Conservation (phyloP, 2,329 filamentous ascomycete genomes). For the Pseudogymnoascus sp. region DNA sequence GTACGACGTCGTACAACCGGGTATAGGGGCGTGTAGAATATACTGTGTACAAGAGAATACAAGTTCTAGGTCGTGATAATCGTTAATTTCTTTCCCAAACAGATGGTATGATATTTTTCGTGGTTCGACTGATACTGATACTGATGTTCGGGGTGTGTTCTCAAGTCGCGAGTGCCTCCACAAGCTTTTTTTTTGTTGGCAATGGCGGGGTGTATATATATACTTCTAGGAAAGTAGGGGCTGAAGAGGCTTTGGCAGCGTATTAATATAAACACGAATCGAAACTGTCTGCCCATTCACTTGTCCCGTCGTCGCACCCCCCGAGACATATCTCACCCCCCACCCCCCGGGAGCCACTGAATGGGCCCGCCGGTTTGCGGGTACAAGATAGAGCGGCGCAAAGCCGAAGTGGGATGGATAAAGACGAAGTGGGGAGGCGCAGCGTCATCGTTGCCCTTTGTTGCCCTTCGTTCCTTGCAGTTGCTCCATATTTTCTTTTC, state of each 20-base stretch:
- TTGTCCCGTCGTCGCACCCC: not conserved
- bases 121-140: constrained; percentile 6
- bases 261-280: constrained; percentile 6
- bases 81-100: not conserved
- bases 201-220: constrained; percentile 2
- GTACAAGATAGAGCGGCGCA: not conserved
- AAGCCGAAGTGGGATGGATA: not conserved
- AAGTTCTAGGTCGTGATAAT: not conserved
- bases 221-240: not conserved
- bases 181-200: not conserved
- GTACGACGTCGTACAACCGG: not conserved
- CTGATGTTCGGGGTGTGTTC: not conserved
- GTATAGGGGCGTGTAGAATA: not conserved
- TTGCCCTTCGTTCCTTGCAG: not conserved
- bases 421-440: not conserved
- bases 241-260: not conserved
- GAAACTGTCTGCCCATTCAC: not conserved
- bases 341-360: not conserved
- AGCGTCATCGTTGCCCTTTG: not conserved
- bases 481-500: constrained; percentile 1
- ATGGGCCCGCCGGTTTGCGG: not conserved
- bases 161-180: not conserved
- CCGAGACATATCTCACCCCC: constrained; percentile 8
- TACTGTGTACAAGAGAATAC: constrained; percentile 5
- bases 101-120: not conserved